These are phyloP conservation scores for Rhazya stricta DNA, from an alignment of 257 asterid species.

Conservation along the genomic window DNA sequence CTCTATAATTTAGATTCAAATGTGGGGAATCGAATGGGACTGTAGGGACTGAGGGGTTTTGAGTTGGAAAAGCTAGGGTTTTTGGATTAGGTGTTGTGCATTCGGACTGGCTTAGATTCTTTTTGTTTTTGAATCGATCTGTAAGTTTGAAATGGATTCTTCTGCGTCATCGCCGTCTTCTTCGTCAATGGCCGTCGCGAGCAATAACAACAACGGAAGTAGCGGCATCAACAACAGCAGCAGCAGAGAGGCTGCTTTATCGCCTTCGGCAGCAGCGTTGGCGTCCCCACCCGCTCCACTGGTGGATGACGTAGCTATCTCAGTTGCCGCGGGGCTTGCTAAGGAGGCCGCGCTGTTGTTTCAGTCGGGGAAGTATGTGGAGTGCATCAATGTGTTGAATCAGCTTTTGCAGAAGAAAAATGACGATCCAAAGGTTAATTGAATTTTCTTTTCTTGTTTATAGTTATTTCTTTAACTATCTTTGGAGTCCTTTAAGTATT, in stretches of 20 bases:
- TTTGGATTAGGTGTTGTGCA: conserved; percentile 18
- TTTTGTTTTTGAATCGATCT: conserved; percentile 34
- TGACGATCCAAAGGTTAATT: conserved; percentile 74
- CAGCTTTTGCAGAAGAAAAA: conserved; percentile 56
- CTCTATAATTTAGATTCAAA: conserved; percentile 42
- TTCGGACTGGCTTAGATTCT: background rate
- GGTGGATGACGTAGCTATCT: conserved; percentile 56
- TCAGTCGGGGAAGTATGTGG: conserved; percentile 67
- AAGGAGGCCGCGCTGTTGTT: conserved; percentile 75
- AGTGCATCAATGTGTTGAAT: conserved; percentile 58
- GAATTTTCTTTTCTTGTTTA: background rate
- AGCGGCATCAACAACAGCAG: conserved; percentile 17
- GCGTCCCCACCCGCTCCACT: conserved; percentile 26
- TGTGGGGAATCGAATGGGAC: conserved; percentile 29
- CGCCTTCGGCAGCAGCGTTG: conserved; percentile 19
- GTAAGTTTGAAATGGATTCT: conserved; percentile 56
- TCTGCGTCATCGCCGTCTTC: conserved; percentile 30
- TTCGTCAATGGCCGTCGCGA: conserved; percentile 1
- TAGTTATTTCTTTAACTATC: background rate
- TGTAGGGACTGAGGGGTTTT: conserved; percentile 31
- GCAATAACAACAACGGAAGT: conserved; percentile 17
- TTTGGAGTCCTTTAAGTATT: background rate
- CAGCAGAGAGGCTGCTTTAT: conserved; percentile 24
- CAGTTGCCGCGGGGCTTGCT: conserved; percentile 64
- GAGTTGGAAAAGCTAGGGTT: conserved; percentile 29